Evolutionary conservation across 768 basidiomycete species (phyloP).

Genomic region (Arthromyces matolae): DNA sequence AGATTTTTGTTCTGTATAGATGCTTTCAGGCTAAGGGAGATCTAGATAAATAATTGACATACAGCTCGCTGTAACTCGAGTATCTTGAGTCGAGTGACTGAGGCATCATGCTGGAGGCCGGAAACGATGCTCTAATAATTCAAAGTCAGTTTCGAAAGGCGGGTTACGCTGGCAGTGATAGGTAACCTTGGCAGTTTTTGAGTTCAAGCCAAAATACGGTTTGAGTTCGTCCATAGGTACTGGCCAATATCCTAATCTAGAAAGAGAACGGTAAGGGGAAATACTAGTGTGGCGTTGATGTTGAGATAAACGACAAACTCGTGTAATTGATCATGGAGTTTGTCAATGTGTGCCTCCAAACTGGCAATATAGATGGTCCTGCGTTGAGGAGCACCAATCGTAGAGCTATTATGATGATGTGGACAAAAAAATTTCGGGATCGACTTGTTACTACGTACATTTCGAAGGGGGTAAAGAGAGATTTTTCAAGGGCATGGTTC

Average conservation of each 20-base stretch:
- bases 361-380: slow-evolving; percentile 70
- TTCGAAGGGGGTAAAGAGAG: slow-evolving; percentile 63
- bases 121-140: slow-evolving; percentile 66
- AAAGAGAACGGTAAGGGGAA: background rate
- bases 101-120: slow-evolving; percentile 63
- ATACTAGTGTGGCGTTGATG: background rate
- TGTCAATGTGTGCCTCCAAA: slow-evolving; percentile 69
- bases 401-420: slow-evolving; percentile 41
- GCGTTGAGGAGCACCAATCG: slow-evolving; percentile 62
- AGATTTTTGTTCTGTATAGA: slow-evolving; percentile 29
- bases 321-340: slow-evolving; percentile 56
- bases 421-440: background rate
- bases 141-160: background rate
- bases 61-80: slow-evolving; percentile 70
- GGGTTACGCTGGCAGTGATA: background rate
- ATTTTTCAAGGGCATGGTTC: slow-evolving; percentile 75
- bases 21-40: background rate
- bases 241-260: slow-evolving; percentile 48
- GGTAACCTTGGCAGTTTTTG: slow-evolving; percentile 72
- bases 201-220: slow-evolving; percentile 67
- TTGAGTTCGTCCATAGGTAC: slow-evolving; percentile 54
- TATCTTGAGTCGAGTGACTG: slow-evolving; percentile 55
- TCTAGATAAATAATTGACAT: slow-evolving; percentile 21
- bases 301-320: slow-evolving; percentile 22
- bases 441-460: slow-evolving; percentile 38